Evolutionary conservation across 2,329 filamentous ascomycete species (phyloP).

Genomic region (Hawksworthiomyces lignivorus): DNA sequence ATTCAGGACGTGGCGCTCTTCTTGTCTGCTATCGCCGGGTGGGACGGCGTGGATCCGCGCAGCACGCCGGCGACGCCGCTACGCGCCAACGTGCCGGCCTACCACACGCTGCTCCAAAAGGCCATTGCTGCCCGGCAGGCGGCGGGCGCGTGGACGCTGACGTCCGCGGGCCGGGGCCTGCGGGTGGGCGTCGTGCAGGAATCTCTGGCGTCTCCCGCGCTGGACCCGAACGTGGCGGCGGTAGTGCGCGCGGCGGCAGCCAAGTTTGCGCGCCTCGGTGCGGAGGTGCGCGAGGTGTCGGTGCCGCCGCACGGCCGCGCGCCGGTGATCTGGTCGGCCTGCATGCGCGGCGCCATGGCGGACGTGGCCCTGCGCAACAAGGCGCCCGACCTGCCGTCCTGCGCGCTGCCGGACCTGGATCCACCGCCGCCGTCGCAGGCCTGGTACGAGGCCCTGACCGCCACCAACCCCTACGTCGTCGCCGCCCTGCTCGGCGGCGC

Average conservation of each 20-base stretch:
- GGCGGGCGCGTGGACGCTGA: slow-evolving; percentile 17
- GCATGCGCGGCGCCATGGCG: slow-evolving; percentile 24
- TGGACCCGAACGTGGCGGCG: slow-evolving; percentile 28
- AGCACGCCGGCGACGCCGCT: slow-evolving; percentile 31
- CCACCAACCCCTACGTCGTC: slow-evolving; percentile 35
- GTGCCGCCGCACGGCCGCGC: slow-evolving; percentile 39
- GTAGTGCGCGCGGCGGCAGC: slow-evolving; percentile 28
- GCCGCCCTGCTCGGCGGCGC: slow-evolving; percentile 33
- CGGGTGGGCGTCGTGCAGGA: slow-evolving; percentile 39
- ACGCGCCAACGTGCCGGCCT: slow-evolving; percentile 23
- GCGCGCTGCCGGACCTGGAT: slow-evolving; percentile 22
- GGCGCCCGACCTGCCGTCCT: slow-evolving; percentile 24
- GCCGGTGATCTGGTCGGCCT: slow-evolving; percentile 40
- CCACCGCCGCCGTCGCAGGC: slow-evolving; percentile 26
- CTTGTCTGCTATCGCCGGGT: slow-evolving; percentile 34
- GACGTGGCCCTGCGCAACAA: slow-evolving; percentile 22
- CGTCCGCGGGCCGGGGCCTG: slow-evolving; percentile 28
- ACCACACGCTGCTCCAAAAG: slow-evolving; percentile 21
- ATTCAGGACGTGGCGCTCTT: slow-evolving; percentile 34
- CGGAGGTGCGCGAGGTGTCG: slow-evolving; percentile 35
- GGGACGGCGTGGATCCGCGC: slow-evolving; percentile 40
- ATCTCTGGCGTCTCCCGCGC: slow-evolving; percentile 29
- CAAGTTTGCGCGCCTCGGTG: slow-evolving; percentile 32
- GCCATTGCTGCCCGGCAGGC: slow-evolving; percentile 16
- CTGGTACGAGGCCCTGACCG: slow-evolving; percentile 35